Evolutionary conservation across 768 basidiomycete species (phyloP).

Genomic region (Xerocomus potaroensis): DNA sequence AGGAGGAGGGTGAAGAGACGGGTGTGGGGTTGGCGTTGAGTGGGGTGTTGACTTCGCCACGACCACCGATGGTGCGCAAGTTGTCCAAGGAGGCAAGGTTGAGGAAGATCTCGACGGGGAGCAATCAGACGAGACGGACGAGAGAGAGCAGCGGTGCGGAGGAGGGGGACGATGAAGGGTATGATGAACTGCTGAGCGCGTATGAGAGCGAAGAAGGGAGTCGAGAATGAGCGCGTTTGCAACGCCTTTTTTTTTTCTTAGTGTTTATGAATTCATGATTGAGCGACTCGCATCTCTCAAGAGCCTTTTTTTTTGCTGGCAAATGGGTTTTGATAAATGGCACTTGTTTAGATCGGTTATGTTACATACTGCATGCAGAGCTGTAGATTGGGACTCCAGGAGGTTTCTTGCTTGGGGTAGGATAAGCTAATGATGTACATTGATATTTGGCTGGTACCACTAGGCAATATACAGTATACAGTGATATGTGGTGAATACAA

Average conservation of each 20-base stretch:
- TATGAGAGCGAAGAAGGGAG: constrained; percentile 72
- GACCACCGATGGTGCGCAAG: constrained; percentile 28
- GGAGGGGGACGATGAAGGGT: constrained; percentile 73
- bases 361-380: too few relatives aligned
- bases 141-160: constrained; percentile 67
- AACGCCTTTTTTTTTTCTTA: background rate
- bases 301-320: constrained; percentile 2
- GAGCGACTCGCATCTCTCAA: background rate
- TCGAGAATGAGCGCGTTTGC: constrained; percentile 17
- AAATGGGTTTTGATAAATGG: too few relatives aligned
- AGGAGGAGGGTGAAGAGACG: background rate
- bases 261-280: background rate
- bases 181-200: constrained; percentile 73
- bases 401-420: too few relatives aligned
- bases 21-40: too few relatives aligned
- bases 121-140: constrained; percentile 30
- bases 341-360: too few relatives aligned
- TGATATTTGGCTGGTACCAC: too few relatives aligned
- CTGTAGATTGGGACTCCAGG: too few relatives aligned
- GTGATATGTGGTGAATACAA: too few relatives aligned
- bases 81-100: constrained; percentile 29
- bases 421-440: too few relatives aligned
- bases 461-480: too few relatives aligned
- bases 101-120: constrained; percentile 47
- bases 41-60: constrained; percentile 20